Evolutionary conservation across 208 protist species (phyloP).

Genomic region (Angomonas deanei): DNA sequence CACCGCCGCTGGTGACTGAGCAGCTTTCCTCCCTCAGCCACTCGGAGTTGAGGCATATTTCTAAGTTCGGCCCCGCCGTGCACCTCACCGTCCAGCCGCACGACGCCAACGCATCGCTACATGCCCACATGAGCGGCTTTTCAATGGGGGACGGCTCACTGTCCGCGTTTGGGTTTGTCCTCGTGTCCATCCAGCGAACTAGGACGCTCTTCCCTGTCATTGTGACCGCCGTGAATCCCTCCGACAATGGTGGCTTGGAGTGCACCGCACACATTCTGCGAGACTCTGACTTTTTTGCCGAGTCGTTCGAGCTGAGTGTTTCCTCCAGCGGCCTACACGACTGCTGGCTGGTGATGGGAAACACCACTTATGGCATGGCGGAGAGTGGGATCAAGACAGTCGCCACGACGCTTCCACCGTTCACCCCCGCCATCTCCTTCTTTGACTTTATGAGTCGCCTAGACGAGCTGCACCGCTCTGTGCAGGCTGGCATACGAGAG

Average conservation of each 20-base stretch:
- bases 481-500: constrained; percentile 9
- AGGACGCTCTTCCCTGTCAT: neutral
- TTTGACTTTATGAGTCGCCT: neutral
- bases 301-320: constrained; percentile 54
- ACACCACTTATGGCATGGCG: neutral
- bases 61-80: constrained; percentile 63
- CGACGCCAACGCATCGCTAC: constrained; percentile 10
- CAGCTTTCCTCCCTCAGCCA: constrained; percentile 27
- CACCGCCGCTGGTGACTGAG: constrained; percentile 18
- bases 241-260: neutral
- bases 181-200: constrained; percentile 14
- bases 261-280: constrained; percentile 44
- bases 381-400: neutral
- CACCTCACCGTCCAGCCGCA: constrained; percentile 17
- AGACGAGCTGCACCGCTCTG: neutral
- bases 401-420: constrained; percentile 1
- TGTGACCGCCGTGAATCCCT: neutral
- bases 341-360: neutral
- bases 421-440: neutral
- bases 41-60: constrained; percentile 47
- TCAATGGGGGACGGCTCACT: constrained; percentile 13
- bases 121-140: constrained; percentile 12
- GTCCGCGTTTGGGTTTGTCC: constrained; percentile 12
- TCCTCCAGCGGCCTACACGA: neutral
- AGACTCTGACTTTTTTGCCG: constrained; percentile 65